Evolutionary conservation across 129 eudicot species (phyloP).

Genomic region (Deinandra increscens): DNA sequence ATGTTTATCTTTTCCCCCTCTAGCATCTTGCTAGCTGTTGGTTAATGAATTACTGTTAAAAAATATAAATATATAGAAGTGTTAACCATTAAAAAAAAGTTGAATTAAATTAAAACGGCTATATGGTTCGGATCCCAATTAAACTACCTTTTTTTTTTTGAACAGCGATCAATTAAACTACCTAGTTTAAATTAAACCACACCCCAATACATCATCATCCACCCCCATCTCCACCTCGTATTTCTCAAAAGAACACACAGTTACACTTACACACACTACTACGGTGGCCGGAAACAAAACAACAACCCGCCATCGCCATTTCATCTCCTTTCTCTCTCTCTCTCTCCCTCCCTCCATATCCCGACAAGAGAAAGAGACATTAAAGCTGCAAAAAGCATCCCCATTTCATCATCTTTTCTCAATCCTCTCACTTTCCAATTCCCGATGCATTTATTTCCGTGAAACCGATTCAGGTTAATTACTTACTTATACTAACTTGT

Average conservation of each 20-base stretch:
- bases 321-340: background rate
- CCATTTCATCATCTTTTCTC: slow-evolving; percentile 30
- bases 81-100: no score
- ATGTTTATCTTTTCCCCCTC: no score
- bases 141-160: no score
- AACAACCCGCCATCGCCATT: background rate
- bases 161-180: no score
- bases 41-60: no score
- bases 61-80: no score
- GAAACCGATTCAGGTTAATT: background rate
- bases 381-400: slow-evolving; percentile 25
- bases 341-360: no score
- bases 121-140: no score
- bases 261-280: slow-evolving; percentile 9
- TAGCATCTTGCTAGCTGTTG: no score
- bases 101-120: no score
- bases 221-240: slow-evolving; percentile 26
- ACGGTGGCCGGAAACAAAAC: background rate
- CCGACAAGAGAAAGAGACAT: slow-evolving; percentile 9
- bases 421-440: slow-evolving; percentile 16
- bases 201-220: no score
- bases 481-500: background rate
- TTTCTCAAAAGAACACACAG: slow-evolving; percentile 20
- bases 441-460: slow-evolving; percentile 34
- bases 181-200: slow-evolving; percentile 22